These are phyloP conservation scores for Trichoderma oligosporum DNA, from an alignment of 2,329 filamentous ascomycete genomes.

Conservation along the genomic window DNA sequence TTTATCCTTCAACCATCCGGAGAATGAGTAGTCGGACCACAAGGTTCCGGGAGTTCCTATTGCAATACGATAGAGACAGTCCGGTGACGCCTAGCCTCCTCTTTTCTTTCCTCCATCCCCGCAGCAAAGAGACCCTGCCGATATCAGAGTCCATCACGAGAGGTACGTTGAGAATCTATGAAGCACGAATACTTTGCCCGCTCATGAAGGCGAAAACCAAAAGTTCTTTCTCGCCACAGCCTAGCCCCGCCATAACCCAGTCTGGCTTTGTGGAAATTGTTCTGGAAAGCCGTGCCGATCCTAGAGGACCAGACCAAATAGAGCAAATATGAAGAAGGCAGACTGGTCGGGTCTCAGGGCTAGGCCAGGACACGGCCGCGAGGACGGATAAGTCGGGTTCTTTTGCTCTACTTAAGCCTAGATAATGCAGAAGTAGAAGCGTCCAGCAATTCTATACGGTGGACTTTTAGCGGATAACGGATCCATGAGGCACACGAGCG, in stretches of 20 bases:
- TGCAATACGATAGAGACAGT: conserved; percentile 8
- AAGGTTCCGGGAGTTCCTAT: not conserved
- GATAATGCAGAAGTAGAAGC: conserved; percentile 6
- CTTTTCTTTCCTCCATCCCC: conserved; percentile 2
- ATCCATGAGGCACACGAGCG: not conserved
- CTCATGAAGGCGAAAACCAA: conserved; percentile 4
- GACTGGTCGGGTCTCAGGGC: not conserved
- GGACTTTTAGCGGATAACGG: not conserved
- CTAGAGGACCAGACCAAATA: not conserved
- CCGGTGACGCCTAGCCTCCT: conserved; percentile 4
- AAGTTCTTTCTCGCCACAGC: conserved; percentile 2
- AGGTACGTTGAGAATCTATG: no score
- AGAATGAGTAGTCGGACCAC: conserved; percentile 1
- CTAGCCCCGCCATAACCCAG: not conserved
- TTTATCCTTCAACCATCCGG: conserved; percentile 11
- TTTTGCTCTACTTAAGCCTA: conserved; percentile 3
- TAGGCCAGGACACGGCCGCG: not conserved
- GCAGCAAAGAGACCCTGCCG: not conserved
- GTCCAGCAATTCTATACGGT: conserved; percentile 9
- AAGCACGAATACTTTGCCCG: not conserved
- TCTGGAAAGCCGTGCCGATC: conserved; percentile 11
- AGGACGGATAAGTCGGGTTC: conserved; percentile 16
- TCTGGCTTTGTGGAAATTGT: conserved; percentile 1
- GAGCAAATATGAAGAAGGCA: no score
- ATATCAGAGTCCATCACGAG: conserved; percentile 10